phyloP scores from a whole-genome alignment of 148 eudicot species.

The Camellia lanceoleosa region DNA sequence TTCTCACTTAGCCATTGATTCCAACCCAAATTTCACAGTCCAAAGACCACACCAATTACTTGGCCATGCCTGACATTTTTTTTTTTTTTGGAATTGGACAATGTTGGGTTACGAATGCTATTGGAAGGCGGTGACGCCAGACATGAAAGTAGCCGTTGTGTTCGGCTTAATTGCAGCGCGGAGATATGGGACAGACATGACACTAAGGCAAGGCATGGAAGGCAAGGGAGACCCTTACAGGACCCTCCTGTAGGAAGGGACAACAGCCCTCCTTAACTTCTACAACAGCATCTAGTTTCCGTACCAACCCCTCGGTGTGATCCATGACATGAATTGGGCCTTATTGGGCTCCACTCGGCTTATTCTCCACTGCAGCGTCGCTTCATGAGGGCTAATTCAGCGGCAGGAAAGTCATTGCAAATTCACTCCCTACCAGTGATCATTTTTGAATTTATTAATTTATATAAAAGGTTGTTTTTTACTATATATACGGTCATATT shows the following conservation, averaged over 20 bases:
- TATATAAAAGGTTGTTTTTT: no score
- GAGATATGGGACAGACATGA: constrained; percentile 58
- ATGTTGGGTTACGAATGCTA: constrained; percentile 74
- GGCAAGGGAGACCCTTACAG: constrained; percentile 81
- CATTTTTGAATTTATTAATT: no score
- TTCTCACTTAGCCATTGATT: no score
- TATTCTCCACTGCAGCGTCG: no score
- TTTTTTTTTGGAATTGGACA: constrained; percentile 66
- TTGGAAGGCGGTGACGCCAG: constrained; percentile 68
- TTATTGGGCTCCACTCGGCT: constrained; percentile 45
- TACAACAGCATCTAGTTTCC: constrained; percentile 56
- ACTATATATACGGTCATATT: no score
- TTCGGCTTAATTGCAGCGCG: constrained; percentile 66
- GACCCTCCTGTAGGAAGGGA: constrained; percentile 73
- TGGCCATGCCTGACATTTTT: no score
- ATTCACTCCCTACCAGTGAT: constrained; percentile 55
- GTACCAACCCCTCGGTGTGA: constrained; percentile 55
- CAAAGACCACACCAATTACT: no score
- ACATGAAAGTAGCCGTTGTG: constrained; percentile 54
- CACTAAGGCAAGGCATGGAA: constrained; percentile 40
- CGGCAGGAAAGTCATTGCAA: constrained; percentile 41
- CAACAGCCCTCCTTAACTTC: constrained; percentile 82
- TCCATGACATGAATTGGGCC: constrained; percentile 48
- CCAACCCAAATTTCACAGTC: no score
- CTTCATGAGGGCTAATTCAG: constrained; percentile 80